Evolutionary conservation across 2,329 filamentous ascomycete genomes (phyloP).

Genomic region (Scytalidium sp.): DNA sequence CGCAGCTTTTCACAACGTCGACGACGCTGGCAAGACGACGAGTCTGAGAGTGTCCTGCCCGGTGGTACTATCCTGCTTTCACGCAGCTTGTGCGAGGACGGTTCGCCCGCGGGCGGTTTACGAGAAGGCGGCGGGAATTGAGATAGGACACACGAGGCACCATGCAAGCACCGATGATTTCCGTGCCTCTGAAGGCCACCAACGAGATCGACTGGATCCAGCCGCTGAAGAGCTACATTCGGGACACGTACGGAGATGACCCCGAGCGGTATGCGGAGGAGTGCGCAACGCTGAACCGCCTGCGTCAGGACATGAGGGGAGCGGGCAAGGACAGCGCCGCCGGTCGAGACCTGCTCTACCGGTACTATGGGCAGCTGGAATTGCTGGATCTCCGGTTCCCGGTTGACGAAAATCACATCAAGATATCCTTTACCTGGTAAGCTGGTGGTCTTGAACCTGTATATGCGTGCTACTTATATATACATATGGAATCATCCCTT

Average conservation of each 20-base stretch:
- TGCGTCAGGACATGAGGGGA: conserved; percentile 97
- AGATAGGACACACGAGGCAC: conserved; percentile 29
- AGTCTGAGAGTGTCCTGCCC: no score
- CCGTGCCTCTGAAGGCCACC: conserved; percentile 85
- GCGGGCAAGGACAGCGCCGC: conserved; percentile 95
- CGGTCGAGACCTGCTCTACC: conserved; percentile 87
- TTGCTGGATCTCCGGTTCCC: conserved; percentile 92
- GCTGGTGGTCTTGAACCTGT: conserved; percentile 1
- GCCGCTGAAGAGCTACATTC: conserved; percentile 90
- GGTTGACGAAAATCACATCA: conserved; percentile 98
- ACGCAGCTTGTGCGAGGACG: neutral
- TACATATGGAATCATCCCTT: neutral
- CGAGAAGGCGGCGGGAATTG: conserved; percentile 1
- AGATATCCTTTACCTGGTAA: conserved; percentile 97
- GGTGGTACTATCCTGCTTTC: neutral
- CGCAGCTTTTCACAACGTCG: no score
- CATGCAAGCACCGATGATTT: conserved; percentile 93
- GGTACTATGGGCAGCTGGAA: conserved; percentile 97
- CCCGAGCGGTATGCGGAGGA: conserved; percentile 95
- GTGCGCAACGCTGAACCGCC: conserved; percentile 87
- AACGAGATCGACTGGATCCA: conserved; percentile 98
- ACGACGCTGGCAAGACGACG: no score
- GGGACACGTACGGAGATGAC: conserved; percentile 91
- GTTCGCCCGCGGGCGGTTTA: neutral
- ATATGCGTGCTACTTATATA: no score